Percentiles rank a stretch among this genome's conserved stretches.
phyloP scores from a whole-genome alignment of 1,284 basidiomycete genomes.

The Puccinia novopanici region DNA sequence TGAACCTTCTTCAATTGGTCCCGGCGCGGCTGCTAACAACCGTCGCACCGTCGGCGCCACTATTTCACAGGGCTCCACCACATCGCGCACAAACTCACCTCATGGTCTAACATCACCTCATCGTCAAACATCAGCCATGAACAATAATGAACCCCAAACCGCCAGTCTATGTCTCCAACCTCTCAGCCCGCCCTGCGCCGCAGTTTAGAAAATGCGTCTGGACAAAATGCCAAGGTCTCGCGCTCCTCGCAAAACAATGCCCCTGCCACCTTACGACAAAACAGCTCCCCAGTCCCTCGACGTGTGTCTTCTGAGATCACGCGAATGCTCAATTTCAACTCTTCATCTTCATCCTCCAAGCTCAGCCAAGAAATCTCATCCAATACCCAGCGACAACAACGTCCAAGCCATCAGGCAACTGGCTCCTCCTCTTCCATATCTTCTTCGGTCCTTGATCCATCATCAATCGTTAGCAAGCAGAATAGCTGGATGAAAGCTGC shows the following conservation, averaged over 20 bases:
- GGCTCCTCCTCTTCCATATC: slow-evolving; percentile 18
- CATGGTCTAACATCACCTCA: too few species aligned
- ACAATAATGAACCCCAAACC: background rate
- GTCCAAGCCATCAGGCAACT: background rate
- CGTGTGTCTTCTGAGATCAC: slow-evolving; percentile 32
- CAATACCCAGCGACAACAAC: slow-evolving; percentile 6
- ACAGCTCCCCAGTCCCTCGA: slow-evolving; percentile 17
- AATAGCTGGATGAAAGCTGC: slow-evolving; percentile 85
- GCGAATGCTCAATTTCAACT: slow-evolving; percentile 23
- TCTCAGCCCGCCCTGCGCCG: slow-evolving; percentile 8
- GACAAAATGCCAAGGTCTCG: background rate
- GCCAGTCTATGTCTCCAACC: slow-evolving; percentile 29
- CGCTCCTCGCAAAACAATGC: background rate
- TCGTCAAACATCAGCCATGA: slow-evolving; percentile 8
- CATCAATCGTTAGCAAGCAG: slow-evolving; percentile 74
- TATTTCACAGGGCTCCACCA: slow-evolving; percentile 1
- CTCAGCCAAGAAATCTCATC: slow-evolving; percentile 3
- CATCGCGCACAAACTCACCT: too few species aligned
- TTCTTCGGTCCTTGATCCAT: slow-evolving; percentile 47
- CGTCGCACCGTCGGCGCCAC: slow-evolving; percentile 33
- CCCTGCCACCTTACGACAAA: background rate
- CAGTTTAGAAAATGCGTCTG: slow-evolving; percentile 6
- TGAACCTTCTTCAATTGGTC: slow-evolving; percentile 1
- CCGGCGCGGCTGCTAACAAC: slow-evolving; percentile 6
- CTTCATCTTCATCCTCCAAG: slow-evolving; percentile 13